These are phyloP conservation scores for Helotiales sp. DNA, from an alignment of 2,329 filamentous ascomycete genomes.

Conservation along the genomic window DNA sequence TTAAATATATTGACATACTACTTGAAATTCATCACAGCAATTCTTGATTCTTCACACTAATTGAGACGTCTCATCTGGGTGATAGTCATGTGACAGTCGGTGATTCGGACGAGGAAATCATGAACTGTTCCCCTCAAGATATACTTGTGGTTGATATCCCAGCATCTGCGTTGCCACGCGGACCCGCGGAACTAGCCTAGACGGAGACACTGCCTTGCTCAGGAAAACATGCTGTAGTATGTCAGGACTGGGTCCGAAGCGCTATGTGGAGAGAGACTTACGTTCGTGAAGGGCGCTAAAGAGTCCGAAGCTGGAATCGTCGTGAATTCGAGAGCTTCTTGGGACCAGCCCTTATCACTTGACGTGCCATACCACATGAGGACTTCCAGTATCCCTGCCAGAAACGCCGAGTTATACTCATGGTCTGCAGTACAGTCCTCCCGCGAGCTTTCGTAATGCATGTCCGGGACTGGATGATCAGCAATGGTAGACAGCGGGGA, in stretches of 20 bases:
- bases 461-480: conserved; percentile 25
- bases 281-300: conserved; percentile 23
- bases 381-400: conserved; percentile 28
- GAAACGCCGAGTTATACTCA: conserved; percentile 24
- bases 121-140: neutral
- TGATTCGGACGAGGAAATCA: neutral
- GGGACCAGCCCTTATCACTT: conserved; percentile 22
- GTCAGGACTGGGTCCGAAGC: conserved; percentile 15
- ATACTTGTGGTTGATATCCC: neutral
- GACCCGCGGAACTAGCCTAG: conserved; percentile 23
- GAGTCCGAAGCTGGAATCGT: conserved; percentile 22
- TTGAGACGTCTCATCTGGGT: too few relatives aligned
- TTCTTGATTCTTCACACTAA: too few relatives aligned
- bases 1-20: too few relatives aligned
- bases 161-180: conserved; percentile 19
- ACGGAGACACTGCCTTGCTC: conserved; percentile 26
- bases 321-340: conserved; percentile 27
- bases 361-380: conserved; percentile 24
- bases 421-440: conserved; percentile 19
- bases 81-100: neutral
- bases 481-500: neutral
- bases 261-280: conserved; percentile 15
- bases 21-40: too few relatives aligned
- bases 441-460: conserved; percentile 22
- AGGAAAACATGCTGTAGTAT: conserved; percentile 27